Evolutionary conservation across 176 grass and related monocot species (phyloP).

Genomic region (Raddia guianensis): DNA sequence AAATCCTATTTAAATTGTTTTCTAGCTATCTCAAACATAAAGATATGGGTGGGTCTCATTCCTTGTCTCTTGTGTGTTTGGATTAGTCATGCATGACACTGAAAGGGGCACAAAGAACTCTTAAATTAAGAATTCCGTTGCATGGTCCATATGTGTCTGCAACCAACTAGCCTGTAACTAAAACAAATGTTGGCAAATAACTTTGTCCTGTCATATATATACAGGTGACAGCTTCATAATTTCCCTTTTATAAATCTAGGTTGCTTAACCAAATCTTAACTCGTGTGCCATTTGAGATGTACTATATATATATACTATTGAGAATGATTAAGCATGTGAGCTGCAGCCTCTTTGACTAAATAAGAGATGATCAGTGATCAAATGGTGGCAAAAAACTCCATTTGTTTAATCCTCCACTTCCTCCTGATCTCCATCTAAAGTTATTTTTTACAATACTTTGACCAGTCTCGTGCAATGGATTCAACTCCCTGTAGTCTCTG

Average conservation of each 20-base stretch:
- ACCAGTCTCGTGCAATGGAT: constrained; percentile 44
- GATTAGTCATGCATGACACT: constrained; percentile 5
- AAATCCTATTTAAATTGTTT: neutral
- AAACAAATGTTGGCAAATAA: constrained; percentile 15
- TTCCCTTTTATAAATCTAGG: neutral
- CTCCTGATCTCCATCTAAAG: neutral
- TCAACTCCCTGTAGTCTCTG: constrained; percentile 13
- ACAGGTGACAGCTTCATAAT: neutral
- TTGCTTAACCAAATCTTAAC: constrained; percentile 9
- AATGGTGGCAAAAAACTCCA: constrained; percentile 6
- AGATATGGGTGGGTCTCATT: neutral
- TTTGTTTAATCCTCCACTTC: constrained; percentile 47
- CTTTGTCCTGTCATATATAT: constrained; percentile 5
- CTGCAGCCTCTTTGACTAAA: constrained; percentile 39
- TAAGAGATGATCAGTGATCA: neutral
- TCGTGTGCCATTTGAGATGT: constrained; percentile 28
- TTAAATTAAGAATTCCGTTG: neutral
- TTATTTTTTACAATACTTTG: constrained; percentile 39
- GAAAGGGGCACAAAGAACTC: constrained; percentile 17
- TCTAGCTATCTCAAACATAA: neutral
- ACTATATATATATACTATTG: neutral
- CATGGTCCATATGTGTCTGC: neutral
- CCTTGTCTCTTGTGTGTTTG: neutral
- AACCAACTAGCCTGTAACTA: neutral
- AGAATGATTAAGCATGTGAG: constrained; percentile 53